These are phyloP conservation scores for Sicyos edulis DNA, from an alignment of 306 rosid genomes.

Conservation along the genomic window DNA sequence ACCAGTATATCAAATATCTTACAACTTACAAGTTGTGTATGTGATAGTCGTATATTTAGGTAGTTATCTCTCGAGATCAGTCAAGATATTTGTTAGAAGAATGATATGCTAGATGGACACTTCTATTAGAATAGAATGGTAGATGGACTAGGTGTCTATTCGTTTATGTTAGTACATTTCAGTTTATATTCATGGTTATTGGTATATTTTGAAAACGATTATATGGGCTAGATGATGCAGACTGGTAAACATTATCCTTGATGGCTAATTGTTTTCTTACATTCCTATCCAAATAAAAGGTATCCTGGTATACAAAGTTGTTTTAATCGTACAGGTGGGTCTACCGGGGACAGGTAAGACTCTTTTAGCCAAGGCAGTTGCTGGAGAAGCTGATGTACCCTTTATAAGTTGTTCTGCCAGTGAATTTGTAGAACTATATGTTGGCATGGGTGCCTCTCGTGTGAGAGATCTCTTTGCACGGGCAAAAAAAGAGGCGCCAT, in stretches of 20 bases:
- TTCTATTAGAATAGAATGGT: conserved; percentile 1
- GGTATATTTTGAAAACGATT: background rate
- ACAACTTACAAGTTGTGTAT: too few relatives aligned
- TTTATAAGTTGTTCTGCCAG: conserved; percentile 97
- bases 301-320: background rate
- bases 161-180: background rate
- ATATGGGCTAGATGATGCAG: conserved; percentile 9
- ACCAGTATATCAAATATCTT: too few relatives aligned
- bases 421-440: conserved; percentile 96
- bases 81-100: too few relatives aligned
- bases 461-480: conserved; percentile 99
- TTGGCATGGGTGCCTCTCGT: conserved; percentile 99
- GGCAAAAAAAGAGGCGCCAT: conserved; percentile 69
- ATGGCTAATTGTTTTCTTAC: background rate
- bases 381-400: conserved; percentile 98
- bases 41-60: too few relatives aligned
- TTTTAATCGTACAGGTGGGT: conserved; percentile 73
- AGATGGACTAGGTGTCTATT: background rate
- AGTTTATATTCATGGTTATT: background rate
- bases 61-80: too few relatives aligned
- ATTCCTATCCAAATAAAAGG: background rate
- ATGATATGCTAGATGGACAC: background rate
- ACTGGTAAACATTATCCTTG: background rate
- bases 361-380: conserved; percentile 97
- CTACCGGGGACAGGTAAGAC: conserved; percentile 99